phyloP scores from a whole-genome alignment of 2,329 filamentous ascomycete species.

The Ophiostoma montium region DNA sequence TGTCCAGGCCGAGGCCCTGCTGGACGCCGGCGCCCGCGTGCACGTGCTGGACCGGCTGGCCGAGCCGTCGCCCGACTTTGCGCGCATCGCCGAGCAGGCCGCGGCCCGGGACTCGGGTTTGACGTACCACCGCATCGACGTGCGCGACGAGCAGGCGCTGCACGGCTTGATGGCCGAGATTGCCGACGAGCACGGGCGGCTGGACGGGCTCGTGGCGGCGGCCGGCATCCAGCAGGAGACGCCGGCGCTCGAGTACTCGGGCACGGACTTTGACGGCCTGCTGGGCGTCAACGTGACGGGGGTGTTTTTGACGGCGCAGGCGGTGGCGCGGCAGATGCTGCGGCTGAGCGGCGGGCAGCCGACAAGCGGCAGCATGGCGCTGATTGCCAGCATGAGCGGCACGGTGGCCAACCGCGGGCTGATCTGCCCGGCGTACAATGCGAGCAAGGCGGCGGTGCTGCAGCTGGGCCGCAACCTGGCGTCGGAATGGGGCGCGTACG shows the following conservation, averaged over 20 bases:
- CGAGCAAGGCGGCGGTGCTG: slow-evolving; percentile 60
- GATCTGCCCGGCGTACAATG: slow-evolving; percentile 57
- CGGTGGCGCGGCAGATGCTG: slow-evolving; percentile 66
- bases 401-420: slow-evolving; percentile 49
- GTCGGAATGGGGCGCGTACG: slow-evolving; percentile 56
- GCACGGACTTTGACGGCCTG: slow-evolving; percentile 62
- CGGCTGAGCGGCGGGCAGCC: slow-evolving; percentile 34
- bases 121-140: slow-evolving; percentile 67
- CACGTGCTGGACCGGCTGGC: slow-evolving; percentile 52
- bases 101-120: slow-evolving; percentile 52
- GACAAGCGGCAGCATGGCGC: slow-evolving; percentile 39
- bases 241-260: slow-evolving; percentile 65
- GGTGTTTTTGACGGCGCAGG: slow-evolving; percentile 72
- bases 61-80: slow-evolving; percentile 44
- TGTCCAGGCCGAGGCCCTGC: slow-evolving; percentile 61
- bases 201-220: slow-evolving; percentile 65
- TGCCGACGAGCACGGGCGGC: slow-evolving; percentile 50
- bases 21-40: slow-evolving; percentile 61
- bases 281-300: slow-evolving; percentile 80
- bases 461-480: slow-evolving; percentile 59
- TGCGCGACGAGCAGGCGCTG: slow-evolving; percentile 55
- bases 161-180: slow-evolving; percentile 56
- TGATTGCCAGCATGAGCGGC: slow-evolving; percentile 60
- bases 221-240: slow-evolving; percentile 71
- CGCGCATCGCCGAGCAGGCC: slow-evolving; percentile 48